These are phyloP conservation scores for Phoma sp. DNA, from an alignment of 2,329 filamentous ascomycete genomes.

Conservation along the genomic window DNA sequence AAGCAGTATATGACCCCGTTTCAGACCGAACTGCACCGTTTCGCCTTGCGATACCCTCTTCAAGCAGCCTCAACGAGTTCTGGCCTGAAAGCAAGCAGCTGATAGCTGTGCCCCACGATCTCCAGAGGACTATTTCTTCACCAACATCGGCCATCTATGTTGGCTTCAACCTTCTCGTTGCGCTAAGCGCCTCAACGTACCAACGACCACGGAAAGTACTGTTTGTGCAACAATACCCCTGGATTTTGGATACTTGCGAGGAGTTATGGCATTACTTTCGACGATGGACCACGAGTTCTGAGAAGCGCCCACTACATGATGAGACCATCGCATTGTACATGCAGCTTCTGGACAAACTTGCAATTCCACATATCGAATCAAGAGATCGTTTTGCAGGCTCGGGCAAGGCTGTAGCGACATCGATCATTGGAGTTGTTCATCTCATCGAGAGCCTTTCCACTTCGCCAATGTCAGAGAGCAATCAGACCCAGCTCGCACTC, in stretches of 20 bases:
- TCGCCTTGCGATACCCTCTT: constrained; percentile 48
- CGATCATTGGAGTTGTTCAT: constrained; percentile 27
- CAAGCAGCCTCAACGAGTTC: constrained; percentile 47
- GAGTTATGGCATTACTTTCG: constrained; percentile 36
- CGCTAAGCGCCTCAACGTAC: constrained; percentile 15
- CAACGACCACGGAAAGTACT: not conserved
- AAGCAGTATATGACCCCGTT: constrained; percentile 37
- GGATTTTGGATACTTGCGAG: constrained; percentile 35
- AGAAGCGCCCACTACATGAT: constrained; percentile 24
- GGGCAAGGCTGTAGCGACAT: constrained; percentile 29
- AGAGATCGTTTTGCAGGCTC: constrained; percentile 21
- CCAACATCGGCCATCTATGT: constrained; percentile 35
- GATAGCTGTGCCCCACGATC: constrained; percentile 52
- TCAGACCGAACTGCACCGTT: constrained; percentile 25
- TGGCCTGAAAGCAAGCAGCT: constrained; percentile 50
- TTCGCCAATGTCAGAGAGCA: constrained; percentile 24
- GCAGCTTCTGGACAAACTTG: constrained; percentile 29
- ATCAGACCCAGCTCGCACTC: constrained; percentile 36
- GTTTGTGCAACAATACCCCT: constrained; percentile 31
- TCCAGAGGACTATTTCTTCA: constrained; percentile 43
- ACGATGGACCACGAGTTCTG: constrained; percentile 25
- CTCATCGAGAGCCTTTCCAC: constrained; percentile 27
- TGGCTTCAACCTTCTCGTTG: constrained; percentile 35
- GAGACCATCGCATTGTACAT: constrained; percentile 33
- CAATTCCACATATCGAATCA: constrained; percentile 7